phyloP scores from a whole-genome alignment of 768 basidiomycete species.

The Amanita pseudoporphyria region DNA sequence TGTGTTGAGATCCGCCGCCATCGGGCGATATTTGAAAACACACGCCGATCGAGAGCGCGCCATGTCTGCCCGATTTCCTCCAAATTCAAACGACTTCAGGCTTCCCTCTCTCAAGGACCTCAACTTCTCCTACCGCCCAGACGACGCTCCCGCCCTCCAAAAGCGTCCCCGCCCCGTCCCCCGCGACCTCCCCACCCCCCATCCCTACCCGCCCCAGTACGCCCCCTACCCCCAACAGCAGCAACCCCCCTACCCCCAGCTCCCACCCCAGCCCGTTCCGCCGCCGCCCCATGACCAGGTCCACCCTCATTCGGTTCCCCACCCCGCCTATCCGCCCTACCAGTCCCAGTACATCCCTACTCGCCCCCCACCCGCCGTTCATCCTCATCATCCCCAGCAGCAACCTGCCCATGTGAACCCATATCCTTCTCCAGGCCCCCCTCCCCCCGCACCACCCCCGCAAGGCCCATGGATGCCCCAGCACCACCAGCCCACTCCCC shows the following conservation, averaged over 20 bases:
- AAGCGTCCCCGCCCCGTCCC: slow-evolving; percentile 21
- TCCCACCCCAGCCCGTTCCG: slow-evolving; percentile 20
- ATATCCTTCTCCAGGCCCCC: slow-evolving; percentile 34
- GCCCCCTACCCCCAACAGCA: slow-evolving; percentile 30
- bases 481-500: slow-evolving; percentile 18
- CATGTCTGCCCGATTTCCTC: slow-evolving; percentile 41
- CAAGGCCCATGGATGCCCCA: slow-evolving; percentile 31
- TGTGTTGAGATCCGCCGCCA: slow-evolving; percentile 46
- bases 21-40: slow-evolving; percentile 49
- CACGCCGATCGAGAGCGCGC: slow-evolving; percentile 20
- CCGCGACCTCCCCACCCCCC: slow-evolving; percentile 5
- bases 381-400: slow-evolving; percentile 25
- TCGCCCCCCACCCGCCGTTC: slow-evolving; percentile 18
- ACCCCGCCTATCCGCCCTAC: slow-evolving; percentile 25
- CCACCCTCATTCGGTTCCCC: slow-evolving; percentile 29
- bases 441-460: slow-evolving; percentile 25
- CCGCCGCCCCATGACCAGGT: slow-evolving; percentile 33
- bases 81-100: slow-evolving; percentile 37
- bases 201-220: slow-evolving; percentile 34
- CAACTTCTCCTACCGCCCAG: slow-evolving; percentile 45
- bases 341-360: slow-evolving; percentile 24
- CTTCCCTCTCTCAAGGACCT: slow-evolving; percentile 69
- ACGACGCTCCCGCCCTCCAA: background rate
- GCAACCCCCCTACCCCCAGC: slow-evolving; percentile 23
- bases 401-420: slow-evolving; percentile 30